Percentiles rank a stretch among this genome's conserved stretches.
Conservation (phyloP, 225 moss, liverwort and hornwort species). For the Physcomitrellopsis africana region DNA sequence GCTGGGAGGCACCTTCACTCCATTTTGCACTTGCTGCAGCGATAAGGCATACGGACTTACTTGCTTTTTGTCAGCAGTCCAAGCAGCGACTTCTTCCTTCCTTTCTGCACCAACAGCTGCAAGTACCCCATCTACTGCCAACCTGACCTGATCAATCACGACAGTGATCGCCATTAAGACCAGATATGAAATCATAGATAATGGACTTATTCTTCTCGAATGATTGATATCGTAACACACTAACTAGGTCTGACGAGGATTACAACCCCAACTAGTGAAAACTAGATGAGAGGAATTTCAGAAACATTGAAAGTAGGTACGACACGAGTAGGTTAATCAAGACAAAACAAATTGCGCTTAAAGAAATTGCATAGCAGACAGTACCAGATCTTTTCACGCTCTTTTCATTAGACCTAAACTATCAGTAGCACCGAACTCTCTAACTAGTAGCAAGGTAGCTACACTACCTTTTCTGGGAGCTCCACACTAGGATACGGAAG, state of each 20-base stretch:
- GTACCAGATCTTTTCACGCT: background rate
- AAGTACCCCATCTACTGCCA: conserved; percentile 92
- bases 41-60: conserved; percentile 70
- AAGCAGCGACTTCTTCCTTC: conserved; percentile 92
- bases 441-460: conserved; percentile 23
- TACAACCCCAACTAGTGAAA: background rate
- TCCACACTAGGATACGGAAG: conserved; percentile 91
- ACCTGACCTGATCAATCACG: conserved; percentile 73
- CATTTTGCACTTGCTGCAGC: conserved; percentile 89
- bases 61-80: conserved; percentile 97
- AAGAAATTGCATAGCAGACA: conserved; percentile 19
- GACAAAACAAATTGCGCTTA: background rate
- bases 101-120: conserved; percentile 98
- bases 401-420: background rate
- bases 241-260: background rate
- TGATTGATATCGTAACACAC: background rate
- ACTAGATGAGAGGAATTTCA: conserved; percentile 6
- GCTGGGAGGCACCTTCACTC: conserved; percentile 81
- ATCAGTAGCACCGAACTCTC: background rate
- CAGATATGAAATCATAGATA: background rate
- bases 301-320: background rate
- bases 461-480: conserved; percentile 90
- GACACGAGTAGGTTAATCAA: background rate
- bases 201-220: background rate
- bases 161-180: conserved; percentile 18